Evolutionary conservation across 2,329 filamentous ascomycete species (phyloP).

Genomic region (Samsoniella hepiali): DNA sequence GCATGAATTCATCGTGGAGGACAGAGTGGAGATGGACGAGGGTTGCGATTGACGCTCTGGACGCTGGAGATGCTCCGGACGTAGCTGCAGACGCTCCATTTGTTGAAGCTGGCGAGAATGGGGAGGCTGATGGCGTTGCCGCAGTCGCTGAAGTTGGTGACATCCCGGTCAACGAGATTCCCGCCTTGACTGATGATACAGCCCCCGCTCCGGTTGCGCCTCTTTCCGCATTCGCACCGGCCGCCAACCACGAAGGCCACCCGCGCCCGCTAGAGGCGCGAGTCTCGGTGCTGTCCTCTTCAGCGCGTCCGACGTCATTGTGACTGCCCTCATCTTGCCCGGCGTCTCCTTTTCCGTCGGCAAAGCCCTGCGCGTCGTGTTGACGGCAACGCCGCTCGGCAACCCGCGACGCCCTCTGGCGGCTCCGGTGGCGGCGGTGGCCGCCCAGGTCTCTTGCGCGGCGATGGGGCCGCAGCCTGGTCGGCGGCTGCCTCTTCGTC

Average conservation of each 20-base stretch:
- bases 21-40: slow-evolving; percentile 26
- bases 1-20: slow-evolving; percentile 35
- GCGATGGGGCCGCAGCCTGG: no score
- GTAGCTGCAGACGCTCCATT: slow-evolving; percentile 8
- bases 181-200: slow-evolving; percentile 9
- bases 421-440: no score
- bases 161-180: no score
- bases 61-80: neutral
- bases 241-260: slow-evolving; percentile 32
- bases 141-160: no score
- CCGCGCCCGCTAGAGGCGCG: slow-evolving; percentile 33
- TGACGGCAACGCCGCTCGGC: slow-evolving; percentile 49
- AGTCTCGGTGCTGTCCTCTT: slow-evolving; percentile 38
- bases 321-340: no score
- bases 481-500: no score
- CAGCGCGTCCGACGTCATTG: slow-evolving; percentile 52
- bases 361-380: slow-evolving; percentile 65
- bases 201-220: no score
- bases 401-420: no score
- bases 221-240: slow-evolving; percentile 6
- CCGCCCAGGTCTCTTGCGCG: no score
- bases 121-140: neutral
- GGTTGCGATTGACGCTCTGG: slow-evolving; percentile 36
- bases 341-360: slow-evolving; percentile 76
- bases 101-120: no score